Conservation (phyloP, 345 rosid species). For the Aquilaria sinensis region DNA sequence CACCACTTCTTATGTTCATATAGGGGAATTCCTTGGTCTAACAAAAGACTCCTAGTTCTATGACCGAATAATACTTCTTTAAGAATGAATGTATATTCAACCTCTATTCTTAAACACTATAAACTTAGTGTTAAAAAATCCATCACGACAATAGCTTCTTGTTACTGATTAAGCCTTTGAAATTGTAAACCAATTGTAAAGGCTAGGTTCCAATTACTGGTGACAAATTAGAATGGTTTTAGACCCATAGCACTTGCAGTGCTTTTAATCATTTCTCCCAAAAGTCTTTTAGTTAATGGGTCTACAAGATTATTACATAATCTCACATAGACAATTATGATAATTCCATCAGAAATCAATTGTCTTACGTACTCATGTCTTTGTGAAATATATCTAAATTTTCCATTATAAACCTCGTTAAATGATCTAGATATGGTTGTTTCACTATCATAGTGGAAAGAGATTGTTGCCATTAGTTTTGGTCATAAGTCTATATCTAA, state of each 20-base stretch:
- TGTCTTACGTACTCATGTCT: slow-evolving; percentile 4
- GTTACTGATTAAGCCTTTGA: no score
- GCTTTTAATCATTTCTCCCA: not conserved
- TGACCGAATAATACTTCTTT: no score
- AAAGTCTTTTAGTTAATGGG: not conserved
- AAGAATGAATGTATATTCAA: no score
- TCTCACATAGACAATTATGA: not conserved
- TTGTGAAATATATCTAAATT: not conserved
- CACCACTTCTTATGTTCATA: no score
- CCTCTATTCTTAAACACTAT: no score
- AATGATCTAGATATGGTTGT: not conserved
- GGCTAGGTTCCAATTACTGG: no score
- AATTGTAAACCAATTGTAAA: no score
- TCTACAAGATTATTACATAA: not conserved
- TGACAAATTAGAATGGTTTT: no score
- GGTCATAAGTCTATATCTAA: not conserved
- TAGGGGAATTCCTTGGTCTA: no score
- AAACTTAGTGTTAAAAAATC: no score
- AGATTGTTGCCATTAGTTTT: not conserved
- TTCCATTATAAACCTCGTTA: not conserved
- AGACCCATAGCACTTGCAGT: not conserved
- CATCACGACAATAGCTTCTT: no score
- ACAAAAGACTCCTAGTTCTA: no score
- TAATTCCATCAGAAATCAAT: not conserved
- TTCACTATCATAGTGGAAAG: not conserved